Evolutionary conservation across 768 basidiomycete species (phyloP), one percentile per base, ranked within the genome.

Genomic region (Suillus plorans): DNA sequence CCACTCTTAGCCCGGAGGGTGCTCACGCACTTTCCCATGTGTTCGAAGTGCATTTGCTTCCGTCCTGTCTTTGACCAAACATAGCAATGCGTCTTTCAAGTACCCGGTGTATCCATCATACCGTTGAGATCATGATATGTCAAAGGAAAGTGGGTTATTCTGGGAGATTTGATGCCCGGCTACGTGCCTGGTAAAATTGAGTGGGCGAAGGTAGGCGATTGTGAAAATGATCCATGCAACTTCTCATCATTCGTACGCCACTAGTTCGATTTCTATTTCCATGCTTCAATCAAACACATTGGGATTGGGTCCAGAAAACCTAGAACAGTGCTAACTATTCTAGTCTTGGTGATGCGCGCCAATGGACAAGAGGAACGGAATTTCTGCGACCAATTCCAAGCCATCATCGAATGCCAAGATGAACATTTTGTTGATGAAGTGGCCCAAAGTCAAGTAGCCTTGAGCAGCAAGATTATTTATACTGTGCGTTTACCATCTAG

Each of bases 51-150:
- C 49, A 50, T 31, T 50, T 28, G 14, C 25, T 28, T 52, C 50
- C 14, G 8, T 52, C 0, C 50, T 18, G 25, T 25, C 49, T 50
- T 50, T 50, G 13, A 50, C 22, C 22, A 3, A 28, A 18, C 28
- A 52, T 7, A 16, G 16, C 50, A 31, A 52, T 63, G 5, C 66
- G 22, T 34, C 61, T 65, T 10, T 34, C 20, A 44, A 69, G n/a
- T 63, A 22, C 45, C 42, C 25, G 12, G 39, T 41, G 50, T 5
- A 34, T 50, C 49, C 20, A 45, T 13, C 41, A 67, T 36, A 44
- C 37, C 25, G 28, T 13, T 31, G 20, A 65, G 16, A 2, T 13
- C 45, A 28, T 16, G 16, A 18, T 28, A 28, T 16, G 25, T 52
- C 50, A 9, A 28, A 16, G 8, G 28, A 18, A 57, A 10, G 13